Evolutionary conservation across 306 rosid species (phyloP), one percentile per base, ranked within the genome.

Genomic region (Castanopsis chinensis): DNA sequence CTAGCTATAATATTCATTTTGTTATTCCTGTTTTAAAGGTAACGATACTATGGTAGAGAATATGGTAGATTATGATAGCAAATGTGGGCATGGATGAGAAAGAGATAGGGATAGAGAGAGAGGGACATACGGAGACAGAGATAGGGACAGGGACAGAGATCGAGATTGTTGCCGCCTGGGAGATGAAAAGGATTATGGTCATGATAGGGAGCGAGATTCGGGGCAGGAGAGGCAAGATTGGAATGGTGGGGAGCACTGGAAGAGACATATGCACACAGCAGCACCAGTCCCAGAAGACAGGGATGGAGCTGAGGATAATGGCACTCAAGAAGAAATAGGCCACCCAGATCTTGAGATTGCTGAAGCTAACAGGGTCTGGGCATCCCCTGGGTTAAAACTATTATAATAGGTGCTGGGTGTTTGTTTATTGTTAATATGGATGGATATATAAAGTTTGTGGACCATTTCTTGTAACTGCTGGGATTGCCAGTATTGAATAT

Each of bases 221-320:
- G 98, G 92, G 80, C 86, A 94, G 73, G 97, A 93, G 76, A 90
- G 97, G 85, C 83, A 98, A 88, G 98, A 90, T 0, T 91, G 97
- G 49, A 95, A 94, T 58, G 91, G 83, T 70, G 90, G 91, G 43
- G 94, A 89, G 79, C 74, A 86, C 81, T 87, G 93, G 57, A 92
- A 89, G 91, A 91, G 99, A 79, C 94, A 90, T 76, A 28, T 28
- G 85, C 79, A 32, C 89, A 87, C 65, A 84, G 90, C 52, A 85
- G 91, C 27, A 69, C 49, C 25, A 92, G 93, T 85, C 98, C 98
- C 20, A 92, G 89, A 85, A 91, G 92, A 75, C 85, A n/a, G n/a
- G n/a, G n/a, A n/a, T n/a, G n/a, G n/a, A n/a, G n/a, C n/a, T n/a
- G n/a, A n/a, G n/a, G n/a, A n/a, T n/a, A n/a, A n/a, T n/a, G n/a